Conservation (phyloP, 495 filamentous ascomycete species). For the Platismatia glauca region DNA sequence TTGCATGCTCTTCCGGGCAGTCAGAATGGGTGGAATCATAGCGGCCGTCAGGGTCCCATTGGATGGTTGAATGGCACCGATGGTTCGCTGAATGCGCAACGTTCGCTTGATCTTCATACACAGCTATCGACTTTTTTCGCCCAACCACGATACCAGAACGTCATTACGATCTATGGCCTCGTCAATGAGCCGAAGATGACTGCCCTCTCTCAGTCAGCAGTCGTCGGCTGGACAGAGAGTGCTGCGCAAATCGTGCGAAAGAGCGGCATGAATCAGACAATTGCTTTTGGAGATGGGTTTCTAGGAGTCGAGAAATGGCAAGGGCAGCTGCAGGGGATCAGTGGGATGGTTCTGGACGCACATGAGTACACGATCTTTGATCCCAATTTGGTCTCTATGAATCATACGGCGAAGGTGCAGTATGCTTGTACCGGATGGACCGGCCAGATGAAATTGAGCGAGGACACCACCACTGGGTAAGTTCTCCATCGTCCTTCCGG, state of each 20-base stretch:
- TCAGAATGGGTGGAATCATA: conserved; percentile 89
- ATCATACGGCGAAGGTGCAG: conserved; percentile 65
- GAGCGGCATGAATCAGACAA: conserved; percentile 56
- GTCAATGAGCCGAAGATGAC: conserved; percentile 84
- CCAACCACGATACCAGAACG: conserved; percentile 74
- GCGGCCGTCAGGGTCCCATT: conserved; percentile 61
- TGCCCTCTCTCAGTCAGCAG: conserved; percentile 43
- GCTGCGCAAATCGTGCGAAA: conserved; percentile 57
- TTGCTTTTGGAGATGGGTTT: conserved; percentile 80
- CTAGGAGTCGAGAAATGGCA: conserved; percentile 74
- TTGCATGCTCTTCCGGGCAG: conserved; percentile 78
- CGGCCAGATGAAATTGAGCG: conserved; percentile 59
- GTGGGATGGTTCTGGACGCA: conserved; percentile 68
- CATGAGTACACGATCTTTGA: conserved; percentile 95
- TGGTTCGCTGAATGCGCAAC: conserved; percentile 52
- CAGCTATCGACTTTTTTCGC: conserved; percentile 76
- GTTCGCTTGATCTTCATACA: conserved; percentile 74
- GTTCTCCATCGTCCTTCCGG: conserved; percentile 10
- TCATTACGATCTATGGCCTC: conserved; percentile 76
- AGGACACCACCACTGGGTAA: conserved; percentile 62
- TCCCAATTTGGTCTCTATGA: conserved; percentile 57
- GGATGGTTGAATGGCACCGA: conserved; percentile 72
- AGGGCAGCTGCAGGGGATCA: conserved; percentile 47
- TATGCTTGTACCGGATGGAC: conserved; percentile 86
- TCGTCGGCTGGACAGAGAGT: conserved; percentile 60